Base-by-base conservation (phyloP, 495 filamentous ascomycete genomes). In the Friedmanniomyces simplex region DNA sequence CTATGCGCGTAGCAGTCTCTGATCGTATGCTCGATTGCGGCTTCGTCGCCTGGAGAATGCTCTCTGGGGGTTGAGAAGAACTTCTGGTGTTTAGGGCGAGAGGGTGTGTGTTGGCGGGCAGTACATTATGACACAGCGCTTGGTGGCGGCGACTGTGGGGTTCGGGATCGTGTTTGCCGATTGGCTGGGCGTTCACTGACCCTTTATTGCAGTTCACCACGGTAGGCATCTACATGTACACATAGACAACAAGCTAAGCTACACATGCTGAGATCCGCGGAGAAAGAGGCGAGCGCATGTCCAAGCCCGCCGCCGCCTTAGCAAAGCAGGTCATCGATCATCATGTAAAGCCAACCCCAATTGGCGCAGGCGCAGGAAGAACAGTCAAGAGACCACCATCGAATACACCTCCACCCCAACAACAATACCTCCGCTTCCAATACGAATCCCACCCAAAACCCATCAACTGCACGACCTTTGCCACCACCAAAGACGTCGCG, bases 11-110 rank as follows among this genome's bases (percentile, higher is more conserved):
- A 52, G 49, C 49, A 52, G 49, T 52, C 49, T 8, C 26, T 52
- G 26, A 13, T 4, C n/a, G 25, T 2, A 36, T 20, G 18, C 50
- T 55, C 28, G 10, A 49, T 26, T 30, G 37, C 50, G 57, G 59
- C 57, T 66, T 54, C 53, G 46, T 63, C 28, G 63, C 52, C 56
- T 58, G 6, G 43, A 37, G 20, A 25, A 18, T 53, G 32, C 53
- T 34, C 24, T 51, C 14, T 54, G 47, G 6, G 47, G 39, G 16
- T 12, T 13, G 51, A 51, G 39, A 28, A 48, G 36, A 25, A 51
- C 53, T 37, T 50, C 34, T 24, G 13, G 43, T 6, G 21, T 6
- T 47, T n/a, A 22, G 46, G 20, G 20, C 46, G 13, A 25, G 6
- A 25, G 13, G 4, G 41, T 43, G 5, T 43, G 20, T 43, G 41